Base-by-base conservation (phyloP, 257 asterid species). In the Nicotiana noctiflora region DNA sequence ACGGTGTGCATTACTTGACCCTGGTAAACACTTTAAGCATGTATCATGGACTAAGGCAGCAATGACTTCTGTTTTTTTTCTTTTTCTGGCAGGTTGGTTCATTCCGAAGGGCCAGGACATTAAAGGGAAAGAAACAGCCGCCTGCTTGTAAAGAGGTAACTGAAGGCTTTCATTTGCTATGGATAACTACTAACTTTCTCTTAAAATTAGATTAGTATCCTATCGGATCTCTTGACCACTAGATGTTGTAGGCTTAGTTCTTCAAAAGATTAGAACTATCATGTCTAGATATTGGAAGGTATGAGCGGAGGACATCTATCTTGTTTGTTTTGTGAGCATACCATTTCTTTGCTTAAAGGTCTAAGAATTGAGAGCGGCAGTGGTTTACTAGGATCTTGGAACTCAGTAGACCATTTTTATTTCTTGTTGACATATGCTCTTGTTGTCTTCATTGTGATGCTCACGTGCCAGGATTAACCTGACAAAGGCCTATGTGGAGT, bases 91-190 rank as follows among this genome's bases (percentile, higher is more conserved):
- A 92, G 97, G 98, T 94, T 56, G 98, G 98, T 80, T 85, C 90
- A 21, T 90, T 91, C 83, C 85, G 83, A 81, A 89, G 94, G 85
- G 91, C 90, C 84, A 90, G 88, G 88, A 88, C 91, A 75, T 46
- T 83, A 31, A 94, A 91, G 85, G 97, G 97, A 86, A 90, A 88
- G 88, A 88, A 82, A 84, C 95, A 84, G 70, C 86, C 86, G 23
- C 94, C 92, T 80, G 85, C 90, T 23, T 88, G 94, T 85, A 89
- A 93, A 89, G 97, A 90, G 98, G 98, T 94, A 87, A 23, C 27
- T 1, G 5, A 65, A 79, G 62, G 19, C 40, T 25, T 79, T n/a
- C 76, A 49, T 79, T 12, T 51, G 31, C 15, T 63, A 44, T 5
- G 18, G 77, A 49, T 52, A 21, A 44, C 23, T 32, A 70, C 34